These are phyloP conservation scores for Chernovozyma aurita DNA, from an alignment of 1,139 yeast genomes.

Conservation along the genomic window DNA sequence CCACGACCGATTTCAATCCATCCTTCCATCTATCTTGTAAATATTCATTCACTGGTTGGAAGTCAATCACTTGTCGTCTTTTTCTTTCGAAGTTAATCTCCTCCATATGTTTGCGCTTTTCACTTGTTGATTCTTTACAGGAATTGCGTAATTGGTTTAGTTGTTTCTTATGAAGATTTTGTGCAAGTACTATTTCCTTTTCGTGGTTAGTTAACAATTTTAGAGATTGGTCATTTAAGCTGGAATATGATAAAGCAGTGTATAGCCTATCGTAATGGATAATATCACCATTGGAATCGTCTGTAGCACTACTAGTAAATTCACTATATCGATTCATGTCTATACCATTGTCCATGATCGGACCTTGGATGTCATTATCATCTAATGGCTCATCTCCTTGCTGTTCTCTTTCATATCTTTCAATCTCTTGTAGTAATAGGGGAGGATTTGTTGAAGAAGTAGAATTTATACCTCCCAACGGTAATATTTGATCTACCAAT, in stretches of 20 bases:
- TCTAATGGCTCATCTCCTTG: slow-evolving; percentile 12
- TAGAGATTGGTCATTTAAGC: slow-evolving; percentile 26
- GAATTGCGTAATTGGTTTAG: slow-evolving; percentile 9
- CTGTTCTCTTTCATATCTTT: slow-evolving; percentile 28
- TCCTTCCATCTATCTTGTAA: slow-evolving; percentile 36
- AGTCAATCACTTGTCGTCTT: slow-evolving; percentile 30
- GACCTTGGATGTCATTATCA: slow-evolving; percentile 6
- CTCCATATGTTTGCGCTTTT: slow-evolving; percentile 28
- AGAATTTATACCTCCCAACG: slow-evolving; percentile 13
- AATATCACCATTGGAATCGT: slow-evolving; percentile 10
- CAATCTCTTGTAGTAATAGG: slow-evolving; percentile 22
- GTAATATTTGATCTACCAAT: slow-evolving; percentile 23
- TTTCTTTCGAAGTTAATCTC: slow-evolving; percentile 27
- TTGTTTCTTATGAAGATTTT: slow-evolving; percentile 17
- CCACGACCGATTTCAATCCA: slow-evolving; percentile 34
- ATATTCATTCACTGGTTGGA: slow-evolving; percentile 32
- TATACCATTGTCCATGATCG: slow-evolving; percentile 18
- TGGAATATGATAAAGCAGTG: slow-evolving; percentile 28
- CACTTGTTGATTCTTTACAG: slow-evolving; percentile 7
- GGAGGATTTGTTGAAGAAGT: slow-evolving; percentile 10
- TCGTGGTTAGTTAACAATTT: slow-evolving; percentile 17
- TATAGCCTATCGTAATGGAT: slow-evolving; percentile 21
- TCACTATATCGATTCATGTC: slow-evolving; percentile 28
- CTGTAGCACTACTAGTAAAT: slow-evolving; percentile 9
- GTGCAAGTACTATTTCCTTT: background rate